A percentile compares a stretch with the other conserved stretches of the same genome.
These are phyloP conservation scores for Sindora glabra DNA, from an alignment of 306 rosid species.

Conservation along the genomic window DNA sequence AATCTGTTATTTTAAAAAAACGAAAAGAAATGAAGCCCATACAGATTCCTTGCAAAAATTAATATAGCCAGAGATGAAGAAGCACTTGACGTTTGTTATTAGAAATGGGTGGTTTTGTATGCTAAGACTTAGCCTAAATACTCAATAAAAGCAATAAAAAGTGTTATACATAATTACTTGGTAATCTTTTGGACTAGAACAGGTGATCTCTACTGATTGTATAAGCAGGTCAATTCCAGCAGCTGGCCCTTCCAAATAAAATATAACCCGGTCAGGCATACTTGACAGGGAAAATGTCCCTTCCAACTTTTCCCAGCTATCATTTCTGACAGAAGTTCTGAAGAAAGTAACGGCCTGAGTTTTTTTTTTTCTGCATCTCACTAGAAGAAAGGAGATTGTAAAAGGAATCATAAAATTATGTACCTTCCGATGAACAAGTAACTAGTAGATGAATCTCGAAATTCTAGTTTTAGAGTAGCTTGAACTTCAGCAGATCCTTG, in stretches of 20 bases:
- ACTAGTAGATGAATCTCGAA: slow-evolving; percentile 46
- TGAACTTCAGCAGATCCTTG: slow-evolving; percentile 54
- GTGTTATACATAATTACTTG: slow-evolving; percentile 25
- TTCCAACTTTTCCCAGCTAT: slow-evolving; percentile 70
- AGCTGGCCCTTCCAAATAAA: slow-evolving; percentile 93
- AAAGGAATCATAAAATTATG: background rate
- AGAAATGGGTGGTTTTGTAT: background rate
- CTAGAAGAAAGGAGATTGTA: slow-evolving; percentile 2
- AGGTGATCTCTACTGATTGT: slow-evolving; percentile 45
- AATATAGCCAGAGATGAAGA: background rate
- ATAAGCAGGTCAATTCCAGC: slow-evolving; percentile 69
- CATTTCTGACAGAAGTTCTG: slow-evolving; percentile 64
- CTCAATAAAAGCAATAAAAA: background rate
- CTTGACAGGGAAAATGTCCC: slow-evolving; percentile 64
- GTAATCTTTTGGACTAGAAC: slow-evolving; percentile 36
- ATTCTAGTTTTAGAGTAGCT: slow-evolving; percentile 77
- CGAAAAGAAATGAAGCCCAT: background rate
- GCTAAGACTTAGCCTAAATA: background rate
- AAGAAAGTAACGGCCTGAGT: slow-evolving; percentile 13
- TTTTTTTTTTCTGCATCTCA: background rate
- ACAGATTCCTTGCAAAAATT: background rate
- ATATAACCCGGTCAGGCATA: slow-evolving; percentile 46
- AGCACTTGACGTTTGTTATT: background rate
- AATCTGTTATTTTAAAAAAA: background rate
- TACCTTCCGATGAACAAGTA: slow-evolving; percentile 75